Base-by-base conservation (phyloP, 2,329 filamentous ascomycete species). In the Colletotrichum simmondsii region DNA sequence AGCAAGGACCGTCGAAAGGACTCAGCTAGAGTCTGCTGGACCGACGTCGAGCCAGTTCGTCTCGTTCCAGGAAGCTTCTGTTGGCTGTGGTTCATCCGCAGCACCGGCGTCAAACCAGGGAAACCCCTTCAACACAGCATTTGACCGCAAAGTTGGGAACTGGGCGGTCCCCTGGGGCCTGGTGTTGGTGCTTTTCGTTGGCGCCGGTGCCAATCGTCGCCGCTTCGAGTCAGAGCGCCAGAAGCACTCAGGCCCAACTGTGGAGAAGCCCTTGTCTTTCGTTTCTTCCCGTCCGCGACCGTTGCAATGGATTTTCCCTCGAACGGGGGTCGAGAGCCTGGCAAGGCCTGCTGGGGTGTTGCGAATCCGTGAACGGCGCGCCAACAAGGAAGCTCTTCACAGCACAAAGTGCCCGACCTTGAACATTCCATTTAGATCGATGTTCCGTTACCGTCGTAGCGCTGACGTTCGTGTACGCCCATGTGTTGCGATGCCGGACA, bases 191-290 rank as follows among this genome's bases (percentile, higher is more conserved):
- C 59, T 53, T 65, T 70, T 67, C 57, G 37, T 61, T 70, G 64
- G 68, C 65, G 65, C 74, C 28, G 68, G 65, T 63, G 74, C 61
- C 67, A 72, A 75, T 74, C 72, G 66, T 26, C 59, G 60, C 62
- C 54, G 37, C 57, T 72, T 66, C 68, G 68, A 68, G 74, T 72
- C 72, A 68, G 65, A 70, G 72, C 72, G 65, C 66, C 63, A 74
- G 71, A 82, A 81, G 80, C 80, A 82, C 77, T 78, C 79, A 80
- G 75, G 80, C 80, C 80, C 77, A 82, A 82, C 76, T 82, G 80
- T 81, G 80, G 80, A 80, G 76, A 73, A 73, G 71, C 68, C 68
- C 42, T 72, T 71, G 71, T 72, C 68, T 62, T 60, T 73, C 71
- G 71, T 71, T 68, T 72, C 71, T 72, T 73, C 71, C 71, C 71